Evolutionary conservation across 2,329 filamentous ascomycete genomes (phyloP), one percentile per base, ranked within the genome.

Genomic region (Aspergillus nomiae): DNA sequence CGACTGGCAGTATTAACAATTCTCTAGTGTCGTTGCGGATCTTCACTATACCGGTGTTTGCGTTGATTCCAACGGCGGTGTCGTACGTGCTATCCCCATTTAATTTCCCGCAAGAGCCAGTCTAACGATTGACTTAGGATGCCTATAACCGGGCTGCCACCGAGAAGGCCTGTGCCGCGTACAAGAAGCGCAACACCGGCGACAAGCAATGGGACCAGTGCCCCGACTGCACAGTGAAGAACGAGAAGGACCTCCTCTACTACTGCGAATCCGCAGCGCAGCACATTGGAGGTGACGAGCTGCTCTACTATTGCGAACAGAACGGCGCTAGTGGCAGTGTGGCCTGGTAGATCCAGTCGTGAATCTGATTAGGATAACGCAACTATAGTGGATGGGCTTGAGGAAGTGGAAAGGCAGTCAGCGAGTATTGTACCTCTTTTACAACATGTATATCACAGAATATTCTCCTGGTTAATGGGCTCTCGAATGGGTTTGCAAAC

Each of bases 211-310:
- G 67, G 67, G 68, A 70, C 26, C 58, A 61, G 30, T 70, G 68
- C 21, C 67, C 67, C 3, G 68, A 70, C 48, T 70, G 68, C 60
- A 64, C 65, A 10, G 32, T 67, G 21, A 34, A 56, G 28, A 68
- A 48, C 30, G 66, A 63, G 32, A 57, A 58, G 26, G 63, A 63
- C 14, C 43, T 68, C 32, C 50, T 67, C 36, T 65, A 64, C 50
- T 69, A 70, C 53, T 70, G 68, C 51, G 61, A 70, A n/a, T 68
- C 66, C n/a, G 61, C 61, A 2, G 67, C 48, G 0, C 58, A 62
- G 36, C 68, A 70, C 54, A 70, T 70, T 24, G 68, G 68, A 30
- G 67, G 68, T 2, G 68, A 70, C 14, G 68, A 70, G 48, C 56
- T 69, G 51, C 61, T 60, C 21, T 70, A 70, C 28, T 70, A 70